Conservation (phyloP, 2,329 filamentous ascomycete genomes). For the Calonectria henricotiae region DNA sequence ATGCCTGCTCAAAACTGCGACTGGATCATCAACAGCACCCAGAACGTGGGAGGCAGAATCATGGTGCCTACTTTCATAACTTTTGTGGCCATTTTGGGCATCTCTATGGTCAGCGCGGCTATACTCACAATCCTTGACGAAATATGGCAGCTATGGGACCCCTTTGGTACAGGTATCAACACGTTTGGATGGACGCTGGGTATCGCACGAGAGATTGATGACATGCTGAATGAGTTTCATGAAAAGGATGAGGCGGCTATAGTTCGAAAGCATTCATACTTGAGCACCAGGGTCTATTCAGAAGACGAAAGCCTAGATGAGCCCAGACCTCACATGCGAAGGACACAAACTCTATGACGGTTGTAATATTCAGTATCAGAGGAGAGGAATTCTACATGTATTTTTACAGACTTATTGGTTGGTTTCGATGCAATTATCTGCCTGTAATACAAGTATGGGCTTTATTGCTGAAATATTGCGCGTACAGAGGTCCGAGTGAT, state of each 20-base stretch:
- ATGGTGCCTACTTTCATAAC: constrained; percentile 21
- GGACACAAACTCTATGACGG: constrained; percentile 12
- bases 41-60: neutral
- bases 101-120: constrained; percentile 35
- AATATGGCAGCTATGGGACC: constrained; percentile 52
- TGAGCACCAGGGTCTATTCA: neutral
- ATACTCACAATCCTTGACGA: constrained; percentile 46
- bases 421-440: neutral
- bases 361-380: neutral
- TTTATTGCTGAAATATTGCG: too few species aligned
- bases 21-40: constrained; percentile 36
- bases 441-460: too few species aligned
- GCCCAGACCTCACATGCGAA: constrained; percentile 8
- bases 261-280: constrained; percentile 28
- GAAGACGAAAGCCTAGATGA: neutral
- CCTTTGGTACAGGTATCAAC: constrained; percentile 46
- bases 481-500: too few species aligned
- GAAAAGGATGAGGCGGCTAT: constrained; percentile 40
- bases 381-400: neutral
- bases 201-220: constrained; percentile 53
- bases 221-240: constrained; percentile 52
- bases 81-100: constrained; percentile 23
- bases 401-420: neutral
- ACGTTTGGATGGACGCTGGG: constrained; percentile 50
- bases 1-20: constrained; percentile 45